phyloP scores from a whole-genome alignment of 768 basidiomycete species.

The Boletus subcaerulescens region DNA sequence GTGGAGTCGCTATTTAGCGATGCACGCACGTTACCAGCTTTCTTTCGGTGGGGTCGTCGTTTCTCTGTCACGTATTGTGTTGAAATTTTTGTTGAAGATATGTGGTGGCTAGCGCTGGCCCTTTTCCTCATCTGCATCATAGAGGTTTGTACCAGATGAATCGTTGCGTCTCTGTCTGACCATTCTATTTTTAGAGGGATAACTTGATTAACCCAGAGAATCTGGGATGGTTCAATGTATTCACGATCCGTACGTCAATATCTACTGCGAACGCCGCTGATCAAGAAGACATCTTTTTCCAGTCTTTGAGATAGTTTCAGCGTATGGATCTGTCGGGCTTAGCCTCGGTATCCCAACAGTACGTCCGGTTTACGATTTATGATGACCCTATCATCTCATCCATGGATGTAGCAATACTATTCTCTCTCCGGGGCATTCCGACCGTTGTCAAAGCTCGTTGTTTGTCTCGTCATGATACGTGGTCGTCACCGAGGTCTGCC shows the following conservation, averaged over 20 bases:
- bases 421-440: constrained; percentile 78
- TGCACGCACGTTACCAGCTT: constrained; percentile 85
- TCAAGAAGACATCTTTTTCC: neutral
- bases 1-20: constrained; percentile 74
- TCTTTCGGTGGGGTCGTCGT: constrained; percentile 66
- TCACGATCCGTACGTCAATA: constrained; percentile 59
- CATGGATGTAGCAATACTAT: constrained; percentile 59
- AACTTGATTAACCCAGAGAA: constrained; percentile 53
- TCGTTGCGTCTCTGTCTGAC: neutral
- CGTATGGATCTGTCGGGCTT: constrained; percentile 87
- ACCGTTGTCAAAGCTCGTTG: constrained; percentile 81
- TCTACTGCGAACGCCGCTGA: neutral
- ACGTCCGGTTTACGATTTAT: constrained; percentile 20
- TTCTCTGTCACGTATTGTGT: neutral
- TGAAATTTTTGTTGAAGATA: constrained; percentile 52
- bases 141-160: constrained; percentile 53
- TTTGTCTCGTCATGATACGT: constrained; percentile 89
- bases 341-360: constrained; percentile 86
- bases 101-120: constrained; percentile 91
- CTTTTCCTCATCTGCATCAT: constrained; percentile 91
- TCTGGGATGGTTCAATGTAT: constrained; percentile 79
- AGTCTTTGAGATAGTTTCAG: constrained; percentile 88
- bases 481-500: constrained; percentile 89
- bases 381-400: neutral
- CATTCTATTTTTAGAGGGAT: constrained; percentile 43